Conservation (phyloP, 441 rosid genomes). For the Euphorbia corollata region DNA sequence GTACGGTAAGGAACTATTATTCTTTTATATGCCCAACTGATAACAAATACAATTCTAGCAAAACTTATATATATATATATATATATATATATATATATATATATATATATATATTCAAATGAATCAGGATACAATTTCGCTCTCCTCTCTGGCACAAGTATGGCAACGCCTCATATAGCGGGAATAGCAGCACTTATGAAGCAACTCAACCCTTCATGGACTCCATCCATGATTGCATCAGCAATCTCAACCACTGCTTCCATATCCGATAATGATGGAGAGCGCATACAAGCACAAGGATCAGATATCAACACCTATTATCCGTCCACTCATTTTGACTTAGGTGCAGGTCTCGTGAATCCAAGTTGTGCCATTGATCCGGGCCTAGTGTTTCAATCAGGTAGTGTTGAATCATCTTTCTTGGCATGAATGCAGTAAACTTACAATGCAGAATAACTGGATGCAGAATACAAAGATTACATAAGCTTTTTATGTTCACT, state of each 20-base stretch:
- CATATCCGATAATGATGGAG: slow-evolving; percentile 45
- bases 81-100: no score
- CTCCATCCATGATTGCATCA: slow-evolving; percentile 75
- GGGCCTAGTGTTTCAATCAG: slow-evolving; percentile 62
- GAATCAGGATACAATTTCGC: slow-evolving; percentile 59
- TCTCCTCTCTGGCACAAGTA: slow-evolving; percentile 80
- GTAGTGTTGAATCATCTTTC: slow-evolving; percentile 23
- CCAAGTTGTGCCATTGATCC: slow-evolving; percentile 70
- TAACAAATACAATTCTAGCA: no score
- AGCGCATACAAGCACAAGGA: slow-evolving; percentile 48
- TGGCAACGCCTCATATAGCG: slow-evolving; percentile 79
- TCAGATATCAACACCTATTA: slow-evolving; percentile 26
- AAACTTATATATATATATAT: no score
- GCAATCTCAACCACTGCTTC: slow-evolving; percentile 75
- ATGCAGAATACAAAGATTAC: slow-evolving; percentile 53
- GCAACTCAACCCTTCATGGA: slow-evolving; percentile 67
- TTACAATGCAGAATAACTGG: not conserved
- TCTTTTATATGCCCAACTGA: no score
- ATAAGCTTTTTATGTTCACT: slow-evolving; percentile 63
- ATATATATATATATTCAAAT: no score
- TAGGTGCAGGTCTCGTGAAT: slow-evolving; percentile 67
- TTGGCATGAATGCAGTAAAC: not conserved
- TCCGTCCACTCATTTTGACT: slow-evolving; percentile 56
- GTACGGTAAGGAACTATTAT: slow-evolving; percentile 23
- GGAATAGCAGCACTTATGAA: slow-evolving; percentile 76